These are phyloP conservation scores for Rhodamnia rubescens DNA, from an alignment of 345 rosid genomes.

Conservation along the genomic window DNA sequence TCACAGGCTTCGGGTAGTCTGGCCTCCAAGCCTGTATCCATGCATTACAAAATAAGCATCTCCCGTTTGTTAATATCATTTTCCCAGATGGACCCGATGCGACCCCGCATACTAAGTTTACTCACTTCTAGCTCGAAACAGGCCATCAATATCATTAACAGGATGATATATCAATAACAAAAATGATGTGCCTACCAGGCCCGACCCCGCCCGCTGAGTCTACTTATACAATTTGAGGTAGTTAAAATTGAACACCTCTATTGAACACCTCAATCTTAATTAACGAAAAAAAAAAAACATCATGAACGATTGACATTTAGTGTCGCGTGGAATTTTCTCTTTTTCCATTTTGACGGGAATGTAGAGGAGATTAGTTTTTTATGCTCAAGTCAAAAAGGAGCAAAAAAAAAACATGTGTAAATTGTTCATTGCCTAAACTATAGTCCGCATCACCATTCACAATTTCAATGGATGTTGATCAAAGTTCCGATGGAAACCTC, in stretches of 20 bases:
- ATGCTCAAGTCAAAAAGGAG: background rate
- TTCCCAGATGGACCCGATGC: background rate
- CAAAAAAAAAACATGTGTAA: background rate
- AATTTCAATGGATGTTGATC: background rate
- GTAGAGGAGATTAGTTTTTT: background rate
- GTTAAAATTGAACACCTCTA: background rate
- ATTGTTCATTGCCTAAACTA: background rate
- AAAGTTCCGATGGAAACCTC: background rate
- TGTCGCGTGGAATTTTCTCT: background rate
- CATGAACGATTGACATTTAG: background rate
- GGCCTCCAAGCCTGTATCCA: background rate
- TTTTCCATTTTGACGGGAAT: background rate
- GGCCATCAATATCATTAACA: background rate
- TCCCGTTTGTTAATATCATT: too few relatives aligned
- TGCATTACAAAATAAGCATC: background rate
- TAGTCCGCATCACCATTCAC: background rate
- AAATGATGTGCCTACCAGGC: background rate
- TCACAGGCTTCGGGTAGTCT: rapidly evolving
- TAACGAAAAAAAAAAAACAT: background rate
- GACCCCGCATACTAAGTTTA: background rate
- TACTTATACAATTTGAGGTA: background rate
- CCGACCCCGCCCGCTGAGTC: background rate
- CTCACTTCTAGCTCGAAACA: background rate
- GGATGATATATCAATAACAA: background rate
- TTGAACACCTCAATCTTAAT: background rate